These are phyloP conservation scores for Leptographium wingfieldii DNA, from an alignment of 2,329 filamentous ascomycete species.

Conservation along the genomic window DNA sequence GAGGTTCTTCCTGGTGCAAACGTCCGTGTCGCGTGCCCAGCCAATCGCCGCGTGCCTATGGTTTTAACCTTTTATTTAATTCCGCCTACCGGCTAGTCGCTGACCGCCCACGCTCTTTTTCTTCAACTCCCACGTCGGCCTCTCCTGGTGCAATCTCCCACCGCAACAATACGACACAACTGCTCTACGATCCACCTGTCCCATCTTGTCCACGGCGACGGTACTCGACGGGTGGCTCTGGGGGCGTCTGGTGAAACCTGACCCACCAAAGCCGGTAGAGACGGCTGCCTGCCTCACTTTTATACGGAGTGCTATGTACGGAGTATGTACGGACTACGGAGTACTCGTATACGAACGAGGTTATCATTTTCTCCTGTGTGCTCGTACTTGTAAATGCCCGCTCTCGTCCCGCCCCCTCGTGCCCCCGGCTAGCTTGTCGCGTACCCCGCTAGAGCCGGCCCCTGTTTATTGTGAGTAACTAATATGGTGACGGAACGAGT, in stretches of 20 bases:
- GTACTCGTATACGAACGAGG: neutral
- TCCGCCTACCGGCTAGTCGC: neutral
- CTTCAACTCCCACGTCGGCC: neutral
- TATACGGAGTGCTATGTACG: too few relatives aligned
- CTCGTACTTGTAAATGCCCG: neutral
- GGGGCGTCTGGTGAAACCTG: neutral
- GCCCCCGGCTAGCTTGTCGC: neutral
- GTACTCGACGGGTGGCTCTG: neutral
- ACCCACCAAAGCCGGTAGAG: neutral
- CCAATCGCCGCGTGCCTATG: slow-evolving; percentile 11
- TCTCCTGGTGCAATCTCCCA: neutral
- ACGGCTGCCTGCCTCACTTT: too few relatives aligned
- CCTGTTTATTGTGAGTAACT: neutral
- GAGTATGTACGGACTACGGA: too few relatives aligned
- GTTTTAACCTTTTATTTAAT: neutral
- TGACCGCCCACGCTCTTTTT: neutral
- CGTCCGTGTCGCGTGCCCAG: slow-evolving; percentile 11
- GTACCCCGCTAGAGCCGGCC: neutral
- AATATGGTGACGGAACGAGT: neutral
- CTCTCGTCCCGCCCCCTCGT: neutral
- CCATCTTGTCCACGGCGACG: neutral
- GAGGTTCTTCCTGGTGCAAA: neutral
- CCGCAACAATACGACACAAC: neutral
- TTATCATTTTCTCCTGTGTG: neutral
- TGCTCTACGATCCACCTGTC: neutral